Conservation (phyloP, 306 rosid species). For the Cotoneaster glaucophyllus region DNA sequence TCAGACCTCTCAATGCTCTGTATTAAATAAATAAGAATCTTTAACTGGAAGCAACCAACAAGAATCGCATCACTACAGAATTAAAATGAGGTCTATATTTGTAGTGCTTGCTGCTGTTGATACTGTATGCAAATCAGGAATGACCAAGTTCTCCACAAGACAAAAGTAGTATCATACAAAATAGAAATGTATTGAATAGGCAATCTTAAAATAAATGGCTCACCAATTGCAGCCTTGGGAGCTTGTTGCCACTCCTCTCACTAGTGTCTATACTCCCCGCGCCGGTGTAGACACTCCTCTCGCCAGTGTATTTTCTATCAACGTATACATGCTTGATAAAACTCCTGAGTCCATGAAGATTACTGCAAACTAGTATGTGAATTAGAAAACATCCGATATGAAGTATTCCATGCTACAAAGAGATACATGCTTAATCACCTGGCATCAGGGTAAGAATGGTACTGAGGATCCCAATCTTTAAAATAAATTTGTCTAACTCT, state of each 20-base stretch:
- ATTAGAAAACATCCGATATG: constrained; percentile 20
- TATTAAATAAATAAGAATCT: constrained; percentile 13
- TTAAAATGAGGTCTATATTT: background rate
- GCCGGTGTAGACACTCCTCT: constrained; percentile 37
- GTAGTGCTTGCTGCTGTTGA: background rate
- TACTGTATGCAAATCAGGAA: background rate
- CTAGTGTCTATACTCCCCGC: constrained; percentile 41
- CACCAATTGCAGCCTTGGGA: constrained; percentile 59
- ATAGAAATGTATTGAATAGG: background rate
- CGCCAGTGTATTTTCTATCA: constrained; percentile 62
- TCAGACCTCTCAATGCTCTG: constrained; percentile 44
- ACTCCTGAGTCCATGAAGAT: constrained; percentile 54
- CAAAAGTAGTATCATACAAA: background rate
- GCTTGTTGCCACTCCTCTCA: constrained; percentile 38
- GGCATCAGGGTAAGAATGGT: constrained; percentile 56
- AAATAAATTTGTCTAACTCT: constrained; percentile 68
- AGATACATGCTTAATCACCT: constrained; percentile 32
- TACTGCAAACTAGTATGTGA: constrained; percentile 44
- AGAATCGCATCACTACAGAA: background rate
- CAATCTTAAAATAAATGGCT: constrained; percentile 8
- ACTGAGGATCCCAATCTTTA: constrained; percentile 64
- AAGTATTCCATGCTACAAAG: background rate
- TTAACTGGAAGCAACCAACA: background rate
- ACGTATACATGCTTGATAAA: constrained; percentile 70
- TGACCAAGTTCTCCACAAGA: background rate